These are phyloP conservation scores for Eremochloa ophiuroides DNA, from an alignment of 176 grass and related monocot genomes.

Conservation along the genomic window DNA sequence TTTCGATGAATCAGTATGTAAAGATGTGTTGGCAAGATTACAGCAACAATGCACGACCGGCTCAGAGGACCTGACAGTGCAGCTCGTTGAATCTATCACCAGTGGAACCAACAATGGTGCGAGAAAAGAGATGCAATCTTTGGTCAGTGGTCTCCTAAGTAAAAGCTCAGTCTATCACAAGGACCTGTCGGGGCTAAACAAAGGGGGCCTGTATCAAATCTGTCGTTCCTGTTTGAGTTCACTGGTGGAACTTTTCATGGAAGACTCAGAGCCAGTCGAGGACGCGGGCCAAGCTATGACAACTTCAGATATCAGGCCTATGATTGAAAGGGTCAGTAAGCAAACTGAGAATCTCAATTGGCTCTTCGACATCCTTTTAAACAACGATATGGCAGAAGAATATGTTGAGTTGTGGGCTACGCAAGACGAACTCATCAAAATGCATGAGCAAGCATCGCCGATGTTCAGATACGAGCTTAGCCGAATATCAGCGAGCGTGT, in stretches of 20 bases:
- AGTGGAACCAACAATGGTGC: constrained; percentile 53
- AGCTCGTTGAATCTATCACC: constrained; percentile 68
- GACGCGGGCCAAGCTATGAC: not conserved
- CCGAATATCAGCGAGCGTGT: constrained; percentile 71
- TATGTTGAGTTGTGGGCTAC: constrained; percentile 71
- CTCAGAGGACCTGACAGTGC: constrained; percentile 48
- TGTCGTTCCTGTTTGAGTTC: constrained; percentile 60
- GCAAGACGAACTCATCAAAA: constrained; percentile 62
- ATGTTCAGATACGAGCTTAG: constrained; percentile 92
- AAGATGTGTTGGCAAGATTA: constrained; percentile 71
- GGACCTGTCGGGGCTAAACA: constrained; percentile 61
- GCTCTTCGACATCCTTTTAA: constrained; percentile 75
- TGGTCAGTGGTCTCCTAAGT: constrained; percentile 76
- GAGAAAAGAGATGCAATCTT: constrained; percentile 88
- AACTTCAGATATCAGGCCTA: constrained; percentile 36
- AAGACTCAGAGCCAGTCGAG: not conserved
- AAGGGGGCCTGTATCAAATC: constrained; percentile 52
- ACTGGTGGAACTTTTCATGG: constrained; percentile 56
- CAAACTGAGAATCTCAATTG: constrained; percentile 86
- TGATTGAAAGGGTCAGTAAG: constrained; percentile 59
- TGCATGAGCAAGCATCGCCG: constrained; percentile 54
- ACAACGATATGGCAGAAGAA: constrained; percentile 79
- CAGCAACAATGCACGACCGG: constrained; percentile 19
- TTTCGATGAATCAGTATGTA: constrained; percentile 46
- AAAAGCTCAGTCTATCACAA: constrained; percentile 88